Conservation (phyloP, 2,329 filamentous ascomycete species). For the Ophiostoma piceae region DNA sequence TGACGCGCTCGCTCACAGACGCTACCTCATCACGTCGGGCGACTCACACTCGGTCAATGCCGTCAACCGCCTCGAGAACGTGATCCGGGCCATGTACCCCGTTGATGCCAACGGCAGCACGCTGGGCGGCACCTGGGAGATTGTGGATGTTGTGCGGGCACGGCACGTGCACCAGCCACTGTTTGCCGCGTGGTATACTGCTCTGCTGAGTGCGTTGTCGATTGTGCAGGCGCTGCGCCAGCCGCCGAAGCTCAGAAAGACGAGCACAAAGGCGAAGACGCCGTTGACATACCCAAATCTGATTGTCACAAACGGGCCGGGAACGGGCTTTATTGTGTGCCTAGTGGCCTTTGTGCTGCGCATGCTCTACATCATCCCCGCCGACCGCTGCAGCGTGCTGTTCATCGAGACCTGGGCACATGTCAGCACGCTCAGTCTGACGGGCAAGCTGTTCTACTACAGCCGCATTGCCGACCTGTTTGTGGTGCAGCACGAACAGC, state of each 20-base stretch:
- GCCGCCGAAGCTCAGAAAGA: constrained; percentile 27
- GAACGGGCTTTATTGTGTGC: constrained; percentile 73
- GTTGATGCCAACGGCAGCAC: neutral
- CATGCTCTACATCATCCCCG: constrained; percentile 41
- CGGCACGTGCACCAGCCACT: constrained; percentile 77
- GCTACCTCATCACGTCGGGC: constrained; percentile 74
- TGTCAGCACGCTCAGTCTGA: constrained; percentile 75
- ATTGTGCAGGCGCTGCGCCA: constrained; percentile 33
- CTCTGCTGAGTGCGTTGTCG: constrained; percentile 53
- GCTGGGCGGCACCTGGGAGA: constrained; percentile 51
- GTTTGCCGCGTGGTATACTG: constrained; percentile 64
- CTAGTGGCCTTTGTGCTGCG: constrained; percentile 47
- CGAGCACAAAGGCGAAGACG: constrained; percentile 12
- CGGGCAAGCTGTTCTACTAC: constrained; percentile 67
- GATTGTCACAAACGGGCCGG: constrained; percentile 83
- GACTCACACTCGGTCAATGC: constrained; percentile 65
- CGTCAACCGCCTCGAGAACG: constrained; percentile 59
- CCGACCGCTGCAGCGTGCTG: constrained; percentile 62
- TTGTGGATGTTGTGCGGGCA: constrained; percentile 68
- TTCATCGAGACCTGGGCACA: constrained; percentile 94
- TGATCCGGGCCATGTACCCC: constrained; percentile 36
- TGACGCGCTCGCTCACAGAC: constrained; percentile 57
- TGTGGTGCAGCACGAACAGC: constrained; percentile 71
- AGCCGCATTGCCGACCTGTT: constrained; percentile 66
- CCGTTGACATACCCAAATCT: constrained; percentile 57